Conservation (phyloP, 2,329 filamentous ascomycete genomes). For the Mycosphaerella sp. region DNA sequence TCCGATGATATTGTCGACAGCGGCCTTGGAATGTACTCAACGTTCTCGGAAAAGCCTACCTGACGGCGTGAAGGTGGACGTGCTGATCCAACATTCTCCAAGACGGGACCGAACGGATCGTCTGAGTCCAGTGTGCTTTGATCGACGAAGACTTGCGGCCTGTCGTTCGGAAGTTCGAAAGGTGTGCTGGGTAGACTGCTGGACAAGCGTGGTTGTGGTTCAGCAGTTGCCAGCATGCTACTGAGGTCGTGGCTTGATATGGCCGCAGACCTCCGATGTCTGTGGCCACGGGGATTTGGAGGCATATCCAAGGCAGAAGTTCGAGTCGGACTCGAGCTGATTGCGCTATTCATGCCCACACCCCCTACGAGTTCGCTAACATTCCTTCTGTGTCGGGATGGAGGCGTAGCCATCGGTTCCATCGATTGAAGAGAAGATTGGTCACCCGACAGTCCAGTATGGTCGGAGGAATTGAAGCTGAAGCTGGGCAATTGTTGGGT, state of each 20-base stretch:
- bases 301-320: slow-evolving; percentile 47
- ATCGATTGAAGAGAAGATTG: slow-evolving; percentile 29
- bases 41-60: slow-evolving; percentile 76
- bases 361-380: slow-evolving; percentile 84
- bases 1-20: slow-evolving; percentile 79
- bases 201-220: slow-evolving; percentile 26
- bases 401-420: slow-evolving; percentile 30
- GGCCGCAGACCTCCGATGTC: slow-evolving; percentile 71
- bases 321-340: slow-evolving; percentile 66
- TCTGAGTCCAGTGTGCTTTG: background rate
- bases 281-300: slow-evolving; percentile 43
- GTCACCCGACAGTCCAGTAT: slow-evolving; percentile 29
- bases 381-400: slow-evolving; percentile 62
- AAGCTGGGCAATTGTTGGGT: slow-evolving; percentile 40
- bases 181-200: slow-evolving; percentile 33
- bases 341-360: slow-evolving; percentile 51
- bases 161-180: slow-evolving; percentile 22
- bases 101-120: slow-evolving; percentile 8
- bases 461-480: slow-evolving; percentile 44
- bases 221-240: slow-evolving; percentile 53
- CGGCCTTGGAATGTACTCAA: slow-evolving; percentile 77
- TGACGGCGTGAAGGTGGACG: slow-evolving; percentile 51
- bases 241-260: slow-evolving; percentile 79
- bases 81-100: slow-evolving; percentile 28
- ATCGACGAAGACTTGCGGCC: background rate